These are phyloP conservation scores for Boletus coccyginus DNA, from an alignment of 768 basidiomycete genomes.

Conservation along the genomic window DNA sequence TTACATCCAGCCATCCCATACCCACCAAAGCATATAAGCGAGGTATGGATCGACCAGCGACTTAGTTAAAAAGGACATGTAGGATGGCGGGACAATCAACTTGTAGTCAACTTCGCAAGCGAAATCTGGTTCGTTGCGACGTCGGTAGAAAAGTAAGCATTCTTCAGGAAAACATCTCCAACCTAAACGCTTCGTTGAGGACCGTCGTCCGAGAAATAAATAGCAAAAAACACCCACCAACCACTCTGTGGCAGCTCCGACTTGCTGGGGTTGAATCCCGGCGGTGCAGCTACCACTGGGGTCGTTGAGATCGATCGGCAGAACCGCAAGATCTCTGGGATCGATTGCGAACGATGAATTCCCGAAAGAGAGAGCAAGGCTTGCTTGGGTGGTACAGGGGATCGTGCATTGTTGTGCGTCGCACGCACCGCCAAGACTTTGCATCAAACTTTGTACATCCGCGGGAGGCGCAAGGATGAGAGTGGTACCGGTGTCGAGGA, in stretches of 20 bases:
- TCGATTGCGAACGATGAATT: constrained; percentile 59
- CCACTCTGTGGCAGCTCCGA: constrained; percentile 63
- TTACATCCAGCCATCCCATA: constrained; percentile 1
- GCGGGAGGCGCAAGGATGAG: constrained; percentile 39
- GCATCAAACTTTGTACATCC: constrained; percentile 58
- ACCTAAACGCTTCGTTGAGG: constrained; percentile 29
- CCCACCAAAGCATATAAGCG: neutral
- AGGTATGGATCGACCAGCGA: constrained; percentile 7
- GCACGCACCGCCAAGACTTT: constrained; percentile 53
- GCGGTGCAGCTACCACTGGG: constrained; percentile 64
- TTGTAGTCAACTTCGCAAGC: constrained; percentile 51
- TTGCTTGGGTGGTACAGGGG: constrained; percentile 58
- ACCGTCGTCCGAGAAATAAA: neutral
- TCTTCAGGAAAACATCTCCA: constrained; percentile 78
- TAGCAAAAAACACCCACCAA: constrained; percentile 46
- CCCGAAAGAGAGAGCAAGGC: constrained; percentile 58
- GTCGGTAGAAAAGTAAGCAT: constrained; percentile 69
- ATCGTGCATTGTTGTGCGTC: constrained; percentile 55
- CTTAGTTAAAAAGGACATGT: neutral
- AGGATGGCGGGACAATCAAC: constrained; percentile 1
- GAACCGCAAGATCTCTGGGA: constrained; percentile 61
- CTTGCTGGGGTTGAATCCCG: constrained; percentile 61
- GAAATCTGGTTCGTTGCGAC: constrained; percentile 55
- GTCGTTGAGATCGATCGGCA: constrained; percentile 48
- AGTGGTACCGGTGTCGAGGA: constrained; percentile 54